These are phyloP conservation scores for Macrophomina pseudophaseolina DNA, from an alignment of 2,329 filamentous ascomycete genomes.

Conservation along the genomic window DNA sequence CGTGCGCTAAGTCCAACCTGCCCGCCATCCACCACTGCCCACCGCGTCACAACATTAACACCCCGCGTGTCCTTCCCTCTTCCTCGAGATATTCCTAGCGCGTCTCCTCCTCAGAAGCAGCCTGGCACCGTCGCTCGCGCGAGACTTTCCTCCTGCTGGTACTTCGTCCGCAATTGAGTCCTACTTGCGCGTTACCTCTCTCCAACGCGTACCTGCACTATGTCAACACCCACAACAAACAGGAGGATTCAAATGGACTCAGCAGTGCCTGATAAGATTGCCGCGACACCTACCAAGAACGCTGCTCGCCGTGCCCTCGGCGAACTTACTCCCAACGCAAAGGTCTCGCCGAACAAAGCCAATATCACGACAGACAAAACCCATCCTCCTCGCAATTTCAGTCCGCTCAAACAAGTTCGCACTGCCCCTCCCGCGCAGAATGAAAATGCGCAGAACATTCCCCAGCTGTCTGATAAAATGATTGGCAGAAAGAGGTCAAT, in stretches of 20 bases:
- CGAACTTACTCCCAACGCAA: slow-evolving; percentile 40
- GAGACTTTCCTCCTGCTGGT: background rate
- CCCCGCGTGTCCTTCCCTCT: background rate
- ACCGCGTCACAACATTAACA: slow-evolving; percentile 20
- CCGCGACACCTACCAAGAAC: slow-evolving; percentile 37
- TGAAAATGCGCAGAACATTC: slow-evolving; percentile 35
- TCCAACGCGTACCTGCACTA: slow-evolving; percentile 26
- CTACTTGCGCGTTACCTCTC: background rate
- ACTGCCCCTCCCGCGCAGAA: slow-evolving; percentile 35
- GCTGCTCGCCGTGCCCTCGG: slow-evolving; percentile 43
- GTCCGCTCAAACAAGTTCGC: slow-evolving; percentile 42
- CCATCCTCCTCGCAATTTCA: slow-evolving; percentile 35
- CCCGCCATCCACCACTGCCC: slow-evolving; percentile 5
- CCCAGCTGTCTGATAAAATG: slow-evolving; percentile 19
- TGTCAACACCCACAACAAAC: slow-evolving; percentile 26
- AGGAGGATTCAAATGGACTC: slow-evolving; percentile 17
- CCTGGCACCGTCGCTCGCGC: background rate
- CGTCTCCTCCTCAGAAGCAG: background rate
- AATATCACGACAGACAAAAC: slow-evolving; percentile 41
- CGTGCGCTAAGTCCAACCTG: slow-evolving; percentile 15
- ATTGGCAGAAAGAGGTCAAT: slow-evolving; percentile 43
- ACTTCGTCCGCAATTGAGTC: background rate
- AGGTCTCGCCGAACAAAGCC: slow-evolving; percentile 18
- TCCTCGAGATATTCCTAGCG: background rate
- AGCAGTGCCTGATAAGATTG: slow-evolving; percentile 18